Conservation (phyloP, 2,329 filamentous ascomycete genomes). For the Xylariaceae sp. region DNA sequence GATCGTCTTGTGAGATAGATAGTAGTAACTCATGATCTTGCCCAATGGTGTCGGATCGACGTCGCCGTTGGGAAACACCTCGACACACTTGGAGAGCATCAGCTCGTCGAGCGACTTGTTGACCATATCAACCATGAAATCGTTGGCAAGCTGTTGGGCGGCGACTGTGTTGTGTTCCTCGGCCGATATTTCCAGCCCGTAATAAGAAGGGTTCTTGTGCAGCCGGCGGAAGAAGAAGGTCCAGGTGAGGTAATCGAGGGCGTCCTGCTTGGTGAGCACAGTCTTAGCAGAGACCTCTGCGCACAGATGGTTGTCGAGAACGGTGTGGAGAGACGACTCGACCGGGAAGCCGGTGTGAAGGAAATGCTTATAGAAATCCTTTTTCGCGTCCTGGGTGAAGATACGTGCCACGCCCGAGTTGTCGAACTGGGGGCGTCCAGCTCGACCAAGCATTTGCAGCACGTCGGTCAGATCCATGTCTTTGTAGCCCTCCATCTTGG, state of each 20-base stretch:
- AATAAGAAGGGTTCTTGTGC: constrained; percentile 98
- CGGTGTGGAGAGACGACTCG: constrained; percentile 91
- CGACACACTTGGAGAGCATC: constrained; percentile 76
- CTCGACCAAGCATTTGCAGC: constrained; percentile 93
- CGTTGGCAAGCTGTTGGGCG: constrained; percentile 82
- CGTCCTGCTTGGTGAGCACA: constrained; percentile 90
- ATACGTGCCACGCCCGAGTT: constrained; percentile 93
- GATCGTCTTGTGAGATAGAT: constrained; percentile 91
- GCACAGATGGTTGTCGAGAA: constrained; percentile 92
- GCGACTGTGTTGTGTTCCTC: constrained; percentile 85
- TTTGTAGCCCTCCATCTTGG: constrained; percentile 94
- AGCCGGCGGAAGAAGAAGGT: constrained; percentile 97
- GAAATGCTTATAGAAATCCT: constrained; percentile 99
- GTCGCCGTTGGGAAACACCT: constrained; percentile 78
- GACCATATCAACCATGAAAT: constrained; percentile 91
- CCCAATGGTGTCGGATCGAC: constrained; percentile 86
- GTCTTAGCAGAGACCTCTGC: constrained; percentile 93
- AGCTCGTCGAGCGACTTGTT: constrained; percentile 79
- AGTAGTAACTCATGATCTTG: constrained; percentile 99
- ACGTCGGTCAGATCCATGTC: constrained; percentile 99
- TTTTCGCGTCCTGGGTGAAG: constrained; percentile 95
- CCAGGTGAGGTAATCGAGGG: constrained; percentile 96
- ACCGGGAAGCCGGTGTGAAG: constrained; percentile 96
- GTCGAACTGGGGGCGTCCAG: constrained; percentile 94
- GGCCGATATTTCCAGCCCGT: constrained; percentile 86